Evolutionary conservation across 2,329 filamentous ascomycete genomes (phyloP), one percentile per base, ranked within the genome.

Genomic region (Massarina eburnea): DNA sequence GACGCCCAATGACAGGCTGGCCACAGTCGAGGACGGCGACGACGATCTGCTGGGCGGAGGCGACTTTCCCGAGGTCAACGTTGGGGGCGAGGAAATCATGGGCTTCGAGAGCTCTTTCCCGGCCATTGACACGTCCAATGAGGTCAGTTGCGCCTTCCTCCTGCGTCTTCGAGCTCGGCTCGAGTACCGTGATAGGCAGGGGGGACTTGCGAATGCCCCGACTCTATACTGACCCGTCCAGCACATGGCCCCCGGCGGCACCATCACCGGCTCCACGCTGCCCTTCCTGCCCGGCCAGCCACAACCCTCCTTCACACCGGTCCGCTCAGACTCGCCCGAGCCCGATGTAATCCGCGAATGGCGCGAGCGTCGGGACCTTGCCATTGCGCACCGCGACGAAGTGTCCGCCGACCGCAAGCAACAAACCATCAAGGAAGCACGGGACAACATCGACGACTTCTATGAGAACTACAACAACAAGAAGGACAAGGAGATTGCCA

Each of bases 381-480:
- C 86, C 66, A 86, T 95, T 56, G 79, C 86, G 60, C 91, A 91
- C 72, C 89, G 92, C 62, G 86, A 89, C 55, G 85, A 95, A 71
- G 83, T 92, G 57, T 92, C 92, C 43, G 83, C 84, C 33, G 79
- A 83, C 55, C 89, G 91, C 75, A 94, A 94, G 70, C 82, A 83
- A 52, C 85, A 92, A 70, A 96, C 91, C 1, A 76, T 96, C 67
- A 84, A 89, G 70, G 90, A 94, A 59, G 94, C 94, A 9, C 90
- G 91, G 67, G 82, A 91, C 69, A 94, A 95, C 71, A 95, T 99
- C 55, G 94, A 99, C 70, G 94, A 96, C 71, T 99, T 97, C 76
- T 99, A 99, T 79, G 91, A 96, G 68, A 96, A 96, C 74, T 99
- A 99, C 79, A 97, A 97, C 78, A 85, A 87, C 72, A 96, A 96